Evolutionary conservation across 1,284 basidiomycete genomes (phyloP), one percentile per base, ranked within the genome.

Genomic region (Ceratobasidium sp.): DNA sequence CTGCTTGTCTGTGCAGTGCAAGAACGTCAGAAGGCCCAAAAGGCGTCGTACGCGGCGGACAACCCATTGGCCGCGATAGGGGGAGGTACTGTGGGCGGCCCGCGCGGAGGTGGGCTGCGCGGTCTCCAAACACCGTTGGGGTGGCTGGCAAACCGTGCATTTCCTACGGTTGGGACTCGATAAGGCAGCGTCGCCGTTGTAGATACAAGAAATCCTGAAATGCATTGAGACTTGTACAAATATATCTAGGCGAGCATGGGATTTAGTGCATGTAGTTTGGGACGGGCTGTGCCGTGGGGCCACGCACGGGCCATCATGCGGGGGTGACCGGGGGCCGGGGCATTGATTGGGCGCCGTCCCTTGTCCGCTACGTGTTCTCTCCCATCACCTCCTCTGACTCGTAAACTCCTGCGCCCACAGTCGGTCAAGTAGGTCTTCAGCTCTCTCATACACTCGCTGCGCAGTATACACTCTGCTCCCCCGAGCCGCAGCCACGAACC

Each of bases 61-160:
- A 93, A 94, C 79, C 93, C 93, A 8, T 87, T 94, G 54, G 89
- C 92, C 11, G 82, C 93, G 41, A 90, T 91, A 62, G 83, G 73
- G 19, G 73, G 73, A n/a, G 67, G 86, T 54, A 87, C 89, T 15
- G 85, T 79, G 0, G 80, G 88, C 8, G 88, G 89, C 24, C 83
- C 89, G 24, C 87, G 92, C 78, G 87, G 87, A 73, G 85, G 87
- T 51, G 86, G 87, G 64, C 77, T 71, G 27, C 67, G 67, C 3
- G 67, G 67, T 17, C 44, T 92, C 66, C 91, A 90, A 78, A 90
- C 90, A 51, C 92, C 92, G n/a, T 82, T 94, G 1, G 90, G 89
- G 17, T 60, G 62, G 63, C 22, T 77, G 22, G 60, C 73, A 41
- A 78, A 56, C 56, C 54, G 67, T 24, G 67, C 67, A n/a, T 71